These are phyloP conservation scores for Parafenestella ontariensis DNA, from an alignment of 2,329 filamentous ascomycete genomes.

Conservation along the genomic window DNA sequence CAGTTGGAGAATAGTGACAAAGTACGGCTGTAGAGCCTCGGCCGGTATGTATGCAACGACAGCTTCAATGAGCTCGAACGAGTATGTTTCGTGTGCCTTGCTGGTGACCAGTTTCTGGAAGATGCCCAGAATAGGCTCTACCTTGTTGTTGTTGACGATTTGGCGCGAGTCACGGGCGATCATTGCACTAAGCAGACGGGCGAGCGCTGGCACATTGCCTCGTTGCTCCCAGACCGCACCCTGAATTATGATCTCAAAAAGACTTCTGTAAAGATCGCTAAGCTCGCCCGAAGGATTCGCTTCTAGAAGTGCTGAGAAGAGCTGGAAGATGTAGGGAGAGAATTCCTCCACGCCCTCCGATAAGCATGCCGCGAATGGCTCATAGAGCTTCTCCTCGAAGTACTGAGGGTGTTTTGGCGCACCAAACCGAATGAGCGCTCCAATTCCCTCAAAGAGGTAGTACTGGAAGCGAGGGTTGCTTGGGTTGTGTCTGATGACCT, in stretches of 20 bases:
- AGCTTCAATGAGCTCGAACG: constrained; percentile 88
- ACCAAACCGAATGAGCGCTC: constrained; percentile 82
- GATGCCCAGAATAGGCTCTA: constrained; percentile 89
- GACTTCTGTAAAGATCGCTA: constrained; percentile 78
- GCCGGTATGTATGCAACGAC: constrained; percentile 75
- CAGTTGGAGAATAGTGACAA: constrained; percentile 78
- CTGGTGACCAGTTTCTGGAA: constrained; percentile 87
- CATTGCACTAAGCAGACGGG: constrained; percentile 82
- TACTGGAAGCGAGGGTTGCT: constrained; percentile 99
- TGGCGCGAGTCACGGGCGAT: constrained; percentile 76
- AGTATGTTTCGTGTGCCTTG: constrained; percentile 84
- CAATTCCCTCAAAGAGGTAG: constrained; percentile 94
- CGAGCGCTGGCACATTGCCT: constrained; percentile 91
- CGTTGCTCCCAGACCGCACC: constrained; percentile 89
- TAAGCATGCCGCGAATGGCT: constrained; percentile 81
- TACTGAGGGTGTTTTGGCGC: constrained; percentile 72
- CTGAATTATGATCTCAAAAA: constrained; percentile 79
- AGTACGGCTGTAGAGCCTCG: constrained; percentile 78
- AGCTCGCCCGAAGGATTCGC: constrained; percentile 80
- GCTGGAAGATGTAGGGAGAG: constrained; percentile 93
- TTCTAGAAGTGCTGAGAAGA: constrained; percentile 90
- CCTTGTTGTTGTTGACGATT: constrained; percentile 79
- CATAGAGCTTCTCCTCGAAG: constrained; percentile 82
- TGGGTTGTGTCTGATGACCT: constrained; percentile 90
- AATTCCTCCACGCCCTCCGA: constrained; percentile 90